Base-by-base conservation (phyloP, 192 early-diverging fungal species). In the Linnemannia zychae region DNA sequence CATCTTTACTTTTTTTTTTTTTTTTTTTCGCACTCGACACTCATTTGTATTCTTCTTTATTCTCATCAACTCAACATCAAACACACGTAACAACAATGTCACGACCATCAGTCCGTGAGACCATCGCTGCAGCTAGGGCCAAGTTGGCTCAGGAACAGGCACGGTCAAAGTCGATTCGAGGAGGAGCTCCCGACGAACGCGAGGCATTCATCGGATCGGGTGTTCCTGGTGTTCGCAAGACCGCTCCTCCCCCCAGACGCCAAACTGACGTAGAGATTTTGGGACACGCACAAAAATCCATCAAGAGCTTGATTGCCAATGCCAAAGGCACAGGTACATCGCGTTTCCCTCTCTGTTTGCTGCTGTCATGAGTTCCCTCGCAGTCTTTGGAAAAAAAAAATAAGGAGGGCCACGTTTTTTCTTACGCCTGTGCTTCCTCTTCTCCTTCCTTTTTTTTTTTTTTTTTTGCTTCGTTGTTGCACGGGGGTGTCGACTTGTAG, bases 221-320 rank as follows among this genome's bases (percentile, higher is more conserved):
- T 49, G 18, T 85, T 37, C 83, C 83, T 60, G 83, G 83, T 15
- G 74, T 79, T 50, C 68, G 46, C 37, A 79, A 72, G 69, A 72
- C 74, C 2, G 63, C 57, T n/a, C 77, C 83, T 57, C 34, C 37
- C 3, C 49, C 48, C 13, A 71, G 83, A 40, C 77, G 71, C 52
- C 77, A 75, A 63, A 85, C 77, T 44, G 83, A 85, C 36, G 78
- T 76, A 20, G 83, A 85, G 70, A 79, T 85, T 67, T 77, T 85
- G 20, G 83, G 83, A 6, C 83, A 85, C 53, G 28, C 69, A n/a
- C 83, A 85, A 79, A 85, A 85, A 65, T 85, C 83, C 38, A 85
- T 85, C 74, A 85, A 76, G 34, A 85, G 83, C n/a, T 74, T 85
- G 18, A 85, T 85, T 52, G 83, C 83, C 16, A 79, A 85, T 72